These are phyloP conservation scores for Pezicula neosporulosa DNA, from an alignment of 2,329 filamentous ascomycete genomes.

Conservation along the genomic window DNA sequence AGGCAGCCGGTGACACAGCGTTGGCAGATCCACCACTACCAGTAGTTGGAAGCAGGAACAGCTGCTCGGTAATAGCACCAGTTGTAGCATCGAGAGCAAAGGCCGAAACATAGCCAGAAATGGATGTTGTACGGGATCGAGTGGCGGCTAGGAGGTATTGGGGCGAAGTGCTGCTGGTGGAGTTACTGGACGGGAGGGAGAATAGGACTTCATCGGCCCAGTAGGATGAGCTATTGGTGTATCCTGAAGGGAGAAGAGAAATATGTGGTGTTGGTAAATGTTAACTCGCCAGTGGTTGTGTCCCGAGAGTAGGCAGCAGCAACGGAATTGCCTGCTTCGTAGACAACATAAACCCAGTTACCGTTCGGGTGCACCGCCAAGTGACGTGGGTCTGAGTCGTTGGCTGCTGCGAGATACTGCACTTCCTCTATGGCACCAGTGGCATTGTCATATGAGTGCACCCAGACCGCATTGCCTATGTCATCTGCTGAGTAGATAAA, in stretches of 20 bases:
- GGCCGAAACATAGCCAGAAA: constrained; percentile 31
- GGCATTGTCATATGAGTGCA: constrained; percentile 20
- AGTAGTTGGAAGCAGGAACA: constrained; percentile 28
- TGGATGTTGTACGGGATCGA: constrained; percentile 14
- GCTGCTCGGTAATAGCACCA: constrained; percentile 27
- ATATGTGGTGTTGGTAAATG: constrained; percentile 8
- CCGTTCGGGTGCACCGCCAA: constrained; percentile 26
- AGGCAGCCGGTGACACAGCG: constrained; percentile 28
- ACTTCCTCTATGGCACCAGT: constrained; percentile 16
- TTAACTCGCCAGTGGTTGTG: constrained; percentile 17
- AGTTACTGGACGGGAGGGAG: constrained; percentile 6
- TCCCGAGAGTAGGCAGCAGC: constrained; percentile 23
- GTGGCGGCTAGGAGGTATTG: constrained; percentile 22
- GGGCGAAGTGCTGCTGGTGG: constrained; percentile 5
- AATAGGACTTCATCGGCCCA: constrained; percentile 24
- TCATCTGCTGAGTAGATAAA: constrained; percentile 30
- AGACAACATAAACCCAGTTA: constrained; percentile 25
- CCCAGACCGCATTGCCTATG: constrained; percentile 29
- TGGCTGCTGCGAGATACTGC: constrained; percentile 17
- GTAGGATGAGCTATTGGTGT: constrained; percentile 20
- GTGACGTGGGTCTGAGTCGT: constrained; percentile 23
- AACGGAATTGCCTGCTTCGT: constrained; percentile 22
- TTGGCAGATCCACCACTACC: constrained; percentile 33
- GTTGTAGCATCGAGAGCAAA: constrained; percentile 23
- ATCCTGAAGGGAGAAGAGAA: constrained; percentile 3